These are phyloP conservation scores for Phragmites australis DNA, from an alignment of 176 grass and related monocot genomes.

Conservation along the genomic window DNA sequence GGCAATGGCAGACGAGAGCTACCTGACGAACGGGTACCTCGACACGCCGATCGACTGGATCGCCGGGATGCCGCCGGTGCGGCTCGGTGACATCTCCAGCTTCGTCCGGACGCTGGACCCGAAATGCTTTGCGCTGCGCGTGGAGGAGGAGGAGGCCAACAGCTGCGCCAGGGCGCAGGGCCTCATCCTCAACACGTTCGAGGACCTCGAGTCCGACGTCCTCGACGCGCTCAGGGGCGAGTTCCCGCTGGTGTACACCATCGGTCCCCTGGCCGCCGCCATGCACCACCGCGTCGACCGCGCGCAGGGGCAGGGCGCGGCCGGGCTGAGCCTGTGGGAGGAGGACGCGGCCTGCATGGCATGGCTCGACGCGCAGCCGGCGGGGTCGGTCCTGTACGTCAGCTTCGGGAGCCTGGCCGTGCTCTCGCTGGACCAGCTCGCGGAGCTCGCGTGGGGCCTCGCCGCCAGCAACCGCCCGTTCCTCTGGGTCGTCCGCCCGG, in stretches of 20 bases:
- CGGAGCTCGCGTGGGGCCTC: conserved; percentile 50
- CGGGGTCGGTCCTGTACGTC: conserved; percentile 49
- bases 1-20: conserved; percentile 58
- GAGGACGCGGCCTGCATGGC: conserved; percentile 49
- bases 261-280: conserved; percentile 44
- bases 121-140: conserved; percentile 51
- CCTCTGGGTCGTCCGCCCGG: conserved; percentile 47
- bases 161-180: conserved; percentile 48
- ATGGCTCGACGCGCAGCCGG: conserved; percentile 55
- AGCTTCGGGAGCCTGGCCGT: conserved; percentile 64
- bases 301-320: neutral
- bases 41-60: conserved; percentile 89
- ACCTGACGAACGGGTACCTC: conserved; percentile 77
- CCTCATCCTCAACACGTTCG: conserved; percentile 65
- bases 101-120: conserved; percentile 72
- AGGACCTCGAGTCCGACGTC: conserved; percentile 44
- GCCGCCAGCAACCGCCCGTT: conserved; percentile 24
- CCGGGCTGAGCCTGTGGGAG: conserved; percentile 54
- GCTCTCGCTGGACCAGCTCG: conserved; percentile 22
- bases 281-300: neutral
- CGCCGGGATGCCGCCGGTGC: conserved; percentile 50
- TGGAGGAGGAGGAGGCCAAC: conserved; percentile 50
- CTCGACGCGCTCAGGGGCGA: conserved; percentile 40
- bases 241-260: conserved; percentile 46
- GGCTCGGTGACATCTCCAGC: conserved; percentile 79